These are phyloP conservation scores for Lachancea waltii DNA, from an alignment of 805 yeast species.

Conservation along the genomic window DNA sequence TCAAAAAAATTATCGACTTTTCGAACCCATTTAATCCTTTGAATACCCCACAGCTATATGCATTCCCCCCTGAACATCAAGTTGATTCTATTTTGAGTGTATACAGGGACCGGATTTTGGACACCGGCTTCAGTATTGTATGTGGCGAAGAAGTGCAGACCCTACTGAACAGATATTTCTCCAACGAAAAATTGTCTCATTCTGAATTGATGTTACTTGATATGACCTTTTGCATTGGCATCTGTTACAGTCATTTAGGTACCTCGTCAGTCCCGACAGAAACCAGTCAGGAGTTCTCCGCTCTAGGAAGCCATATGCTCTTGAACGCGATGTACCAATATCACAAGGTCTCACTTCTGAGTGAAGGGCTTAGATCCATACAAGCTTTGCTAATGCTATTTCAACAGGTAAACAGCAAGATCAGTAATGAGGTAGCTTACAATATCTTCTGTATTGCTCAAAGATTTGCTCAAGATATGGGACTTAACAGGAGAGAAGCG, in stretches of 20 bases:
- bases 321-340: constrained; percentile 45
- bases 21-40: constrained; percentile 17
- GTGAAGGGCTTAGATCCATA: constrained; percentile 46
- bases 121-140: constrained; percentile 18
- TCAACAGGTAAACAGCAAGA: constrained; percentile 31
- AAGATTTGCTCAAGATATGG: constrained; percentile 50
- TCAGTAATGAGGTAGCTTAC: constrained; percentile 38
- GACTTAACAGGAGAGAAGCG: constrained; percentile 47
- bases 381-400: constrained; percentile 47
- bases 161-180: constrained; percentile 19
- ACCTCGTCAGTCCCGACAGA: constrained; percentile 21
- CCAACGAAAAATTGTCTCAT: constrained; percentile 16
- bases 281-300: constrained; percentile 11
- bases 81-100: constrained; percentile 21
- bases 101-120: constrained; percentile 15
- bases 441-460: constrained; percentile 41
- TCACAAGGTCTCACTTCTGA: constrained; percentile 42
- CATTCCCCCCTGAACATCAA: constrained; percentile 23
- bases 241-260: constrained; percentile 18
- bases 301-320: constrained; percentile 29
- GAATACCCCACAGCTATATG: constrained; percentile 13
- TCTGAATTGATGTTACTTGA: constrained; percentile 25
- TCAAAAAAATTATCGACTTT: constrained; percentile 21
- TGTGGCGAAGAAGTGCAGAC: constrained; percentile 16
- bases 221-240: constrained; percentile 20